A percentile compares a stretch with the other conserved stretches of the same genome.
Evolutionary conservation across 73 alveolate genomes (phyloP).

Genomic region (Paramecium bursaria): DNA sequence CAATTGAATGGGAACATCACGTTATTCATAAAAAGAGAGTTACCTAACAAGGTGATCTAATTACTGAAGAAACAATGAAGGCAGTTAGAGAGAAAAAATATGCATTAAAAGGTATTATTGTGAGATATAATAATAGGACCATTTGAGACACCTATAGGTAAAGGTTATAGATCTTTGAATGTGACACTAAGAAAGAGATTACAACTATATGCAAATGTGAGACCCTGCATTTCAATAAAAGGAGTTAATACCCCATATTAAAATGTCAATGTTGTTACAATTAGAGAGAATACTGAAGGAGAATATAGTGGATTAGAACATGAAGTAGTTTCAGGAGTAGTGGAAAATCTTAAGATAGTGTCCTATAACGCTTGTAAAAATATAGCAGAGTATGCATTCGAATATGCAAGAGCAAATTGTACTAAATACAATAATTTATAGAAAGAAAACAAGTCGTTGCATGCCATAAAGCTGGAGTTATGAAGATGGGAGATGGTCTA

Average conservation of each 20-base stretch:
- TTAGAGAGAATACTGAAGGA: conserved; percentile 89
- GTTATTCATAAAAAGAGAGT: conserved; percentile 68
- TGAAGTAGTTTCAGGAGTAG: conserved; percentile 86
- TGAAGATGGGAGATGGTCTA: conserved; percentile 86
- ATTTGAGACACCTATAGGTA: conserved; percentile 83
- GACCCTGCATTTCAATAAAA: conserved; percentile 82
- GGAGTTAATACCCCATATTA: conserved; percentile 77
- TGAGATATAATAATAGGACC: conserved; percentile 69
- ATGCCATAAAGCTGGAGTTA: conserved; percentile 86
- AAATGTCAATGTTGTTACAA: conserved; percentile 82
- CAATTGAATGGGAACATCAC: conserved; percentile 81
- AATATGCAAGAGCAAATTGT: conserved; percentile 75
- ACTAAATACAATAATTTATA: neutral
- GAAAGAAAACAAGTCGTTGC: conserved; percentile 78
- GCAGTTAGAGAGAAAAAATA: conserved; percentile 70
- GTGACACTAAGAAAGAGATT: conserved; percentile 82
- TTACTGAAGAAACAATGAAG: conserved; percentile 72
- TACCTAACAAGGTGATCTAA: conserved; percentile 75
- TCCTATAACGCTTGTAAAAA: conserved; percentile 78
- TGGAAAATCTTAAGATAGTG: conserved; percentile 79
- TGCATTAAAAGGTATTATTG: conserved; percentile 75
- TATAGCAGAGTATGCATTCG: conserved; percentile 83
- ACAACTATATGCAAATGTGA: conserved; percentile 80
- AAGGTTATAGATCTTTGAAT: conserved; percentile 83
- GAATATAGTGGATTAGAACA: conserved; percentile 87